A percentile compares a stretch with the other conserved stretches of the same genome.
These are phyloP conservation scores for Prototheca stagnorum DNA, from an alignment of 163 green algal species.

Conservation along the genomic window DNA sequence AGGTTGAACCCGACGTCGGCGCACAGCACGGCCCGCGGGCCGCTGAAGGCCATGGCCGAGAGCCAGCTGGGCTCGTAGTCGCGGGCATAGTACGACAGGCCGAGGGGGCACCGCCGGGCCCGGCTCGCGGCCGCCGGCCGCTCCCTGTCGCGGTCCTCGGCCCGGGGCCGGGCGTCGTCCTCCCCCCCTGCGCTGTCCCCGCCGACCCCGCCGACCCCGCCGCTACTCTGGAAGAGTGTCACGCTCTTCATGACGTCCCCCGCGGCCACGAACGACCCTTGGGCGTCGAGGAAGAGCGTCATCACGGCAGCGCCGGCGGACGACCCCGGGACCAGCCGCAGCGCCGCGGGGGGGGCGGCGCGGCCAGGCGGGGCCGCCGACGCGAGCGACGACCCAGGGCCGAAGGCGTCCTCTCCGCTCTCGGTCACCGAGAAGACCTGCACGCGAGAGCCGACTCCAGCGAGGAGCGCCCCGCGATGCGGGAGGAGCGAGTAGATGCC, in stretches of 20 bases:
- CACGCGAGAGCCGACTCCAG: conserved; percentile 75
- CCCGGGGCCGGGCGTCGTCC: too few species aligned
- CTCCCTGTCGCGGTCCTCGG: too few species aligned
- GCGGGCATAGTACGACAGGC: conserved; percentile 42
- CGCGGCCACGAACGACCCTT: conserved; percentile 79
- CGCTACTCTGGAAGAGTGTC: conserved; percentile 76
- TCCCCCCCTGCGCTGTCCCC: too few species aligned
- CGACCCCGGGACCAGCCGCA: conserved; percentile 58
- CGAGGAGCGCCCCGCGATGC: conserved; percentile 68
- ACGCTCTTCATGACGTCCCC: conserved; percentile 94
- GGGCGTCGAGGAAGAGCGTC: conserved; percentile 39
- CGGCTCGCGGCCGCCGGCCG: too few species aligned
- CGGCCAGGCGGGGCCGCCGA: too few species aligned
- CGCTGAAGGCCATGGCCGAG: conserved; percentile 57
- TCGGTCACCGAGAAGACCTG: conserved; percentile 46
- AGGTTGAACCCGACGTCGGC: conserved; percentile 83
- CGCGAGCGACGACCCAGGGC: not conserved
- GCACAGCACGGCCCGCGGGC: conserved; percentile 78
- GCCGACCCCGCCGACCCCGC: too few species aligned
- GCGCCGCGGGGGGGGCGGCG: too few species aligned
- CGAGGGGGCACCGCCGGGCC: too few species aligned
- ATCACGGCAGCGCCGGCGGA: conserved; percentile 55
- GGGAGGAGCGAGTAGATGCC: conserved; percentile 66
- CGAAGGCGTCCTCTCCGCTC: not conserved
- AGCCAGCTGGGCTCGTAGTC: conserved; percentile 75